Evolutionary conservation across 1,139 yeast genomes (phyloP).

Genomic region (Pichia sp.): DNA sequence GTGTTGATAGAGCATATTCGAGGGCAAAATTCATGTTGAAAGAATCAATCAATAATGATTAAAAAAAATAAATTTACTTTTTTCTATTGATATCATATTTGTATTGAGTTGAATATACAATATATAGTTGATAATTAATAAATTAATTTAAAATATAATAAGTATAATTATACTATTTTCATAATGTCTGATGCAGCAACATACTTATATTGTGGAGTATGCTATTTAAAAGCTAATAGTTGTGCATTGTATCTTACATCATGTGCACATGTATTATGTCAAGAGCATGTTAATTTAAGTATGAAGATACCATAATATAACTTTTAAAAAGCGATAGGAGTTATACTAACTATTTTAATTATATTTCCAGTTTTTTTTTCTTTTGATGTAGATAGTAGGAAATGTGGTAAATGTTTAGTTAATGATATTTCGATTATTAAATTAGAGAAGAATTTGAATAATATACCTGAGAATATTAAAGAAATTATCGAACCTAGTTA

Average conservation of each 20-base stretch:
- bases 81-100: not conserved
- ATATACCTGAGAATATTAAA: constrained; percentile 4
- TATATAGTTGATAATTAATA: too few species aligned
- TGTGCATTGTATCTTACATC: constrained; percentile 5
- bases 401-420: constrained; percentile 8
- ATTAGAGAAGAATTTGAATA: constrained; percentile 4
- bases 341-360: too few species aligned
- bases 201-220: constrained; percentile 9
- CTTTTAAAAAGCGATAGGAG: too few species aligned
- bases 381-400: constrained; percentile 1
- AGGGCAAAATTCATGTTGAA: constrained; percentile 3
- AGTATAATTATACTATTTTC: too few species aligned
- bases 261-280: constrained; percentile 10
- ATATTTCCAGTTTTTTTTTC: not conserved
- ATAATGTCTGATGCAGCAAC: not conserved
- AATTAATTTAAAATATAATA: too few species aligned
- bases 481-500: constrained; percentile 10
- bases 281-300: constrained; percentile 6
- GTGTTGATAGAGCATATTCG: too few species aligned
- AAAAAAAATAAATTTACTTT: not conserved
- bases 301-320: not conserved
- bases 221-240: constrained; percentile 1
- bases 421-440: constrained; percentile 7
- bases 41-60: too few species aligned
- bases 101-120: too few species aligned